A percentile compares a stretch with the other conserved stretches of the same genome.
phyloP scores from a whole-genome alignment of 202 grass and related monocot genomes.

The Digitaria exilis region DNA sequence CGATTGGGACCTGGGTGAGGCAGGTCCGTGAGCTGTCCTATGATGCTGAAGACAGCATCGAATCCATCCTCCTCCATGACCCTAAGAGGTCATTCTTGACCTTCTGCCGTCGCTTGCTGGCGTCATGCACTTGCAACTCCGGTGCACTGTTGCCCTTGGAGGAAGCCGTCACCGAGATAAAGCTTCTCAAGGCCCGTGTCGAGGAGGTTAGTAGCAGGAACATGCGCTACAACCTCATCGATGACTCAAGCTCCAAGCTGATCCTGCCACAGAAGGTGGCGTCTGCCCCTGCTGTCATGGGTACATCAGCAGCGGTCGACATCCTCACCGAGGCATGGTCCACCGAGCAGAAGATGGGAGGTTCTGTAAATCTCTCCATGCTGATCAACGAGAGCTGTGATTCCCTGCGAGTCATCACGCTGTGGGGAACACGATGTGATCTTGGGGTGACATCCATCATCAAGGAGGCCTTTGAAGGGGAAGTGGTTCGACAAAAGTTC shows the following conservation, averaged over 20 bases:
- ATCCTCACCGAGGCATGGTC: not conserved
- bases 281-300: not conserved
- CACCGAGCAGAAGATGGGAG: not conserved
- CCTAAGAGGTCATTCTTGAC: not conserved
- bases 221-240: not conserved
- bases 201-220: conserved; percentile 8
- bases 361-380: not conserved
- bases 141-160: not conserved
- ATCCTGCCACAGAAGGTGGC: not conserved
- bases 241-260: not conserved
- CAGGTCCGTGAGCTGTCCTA: conserved; percentile 38
- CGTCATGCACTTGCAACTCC: too few relatives aligned
- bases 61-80: conserved; percentile 30
- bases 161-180: not conserved
- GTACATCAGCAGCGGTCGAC: not conserved
- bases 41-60: conserved; percentile 33
- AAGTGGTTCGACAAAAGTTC: not conserved
- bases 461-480: not conserved
- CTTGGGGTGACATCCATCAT: not conserved
- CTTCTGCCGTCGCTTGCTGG: too few relatives aligned
- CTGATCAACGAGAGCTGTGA: not conserved
- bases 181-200: conserved; percentile 7
- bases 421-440: not conserved
- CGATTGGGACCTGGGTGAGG: conserved; percentile 24
- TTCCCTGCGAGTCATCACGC: not conserved